These are phyloP conservation scores for Skeletonema marinoi DNA, from an alignment of 108 stramenopile species.

Conservation along the genomic window DNA sequence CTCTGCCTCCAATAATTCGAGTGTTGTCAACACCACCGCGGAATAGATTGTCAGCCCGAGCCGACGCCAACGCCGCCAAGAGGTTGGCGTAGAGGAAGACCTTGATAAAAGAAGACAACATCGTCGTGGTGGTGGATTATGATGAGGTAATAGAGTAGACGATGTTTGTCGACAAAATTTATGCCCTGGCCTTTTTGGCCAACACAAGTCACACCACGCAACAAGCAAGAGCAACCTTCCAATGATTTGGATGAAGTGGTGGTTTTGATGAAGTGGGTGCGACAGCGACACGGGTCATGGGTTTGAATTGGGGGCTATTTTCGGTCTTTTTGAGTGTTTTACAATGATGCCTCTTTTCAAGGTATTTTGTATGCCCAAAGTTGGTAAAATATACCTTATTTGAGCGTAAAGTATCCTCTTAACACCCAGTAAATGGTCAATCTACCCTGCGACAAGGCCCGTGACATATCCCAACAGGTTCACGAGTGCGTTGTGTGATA, in stretches of 20 bases:
- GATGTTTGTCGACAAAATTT: neutral
- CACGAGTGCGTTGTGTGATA: neutral
- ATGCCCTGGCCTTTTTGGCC: neutral
- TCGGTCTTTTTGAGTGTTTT: neutral
- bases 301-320: neutral
- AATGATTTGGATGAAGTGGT: neutral
- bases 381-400: neutral
- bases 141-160: neutral
- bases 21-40: neutral
- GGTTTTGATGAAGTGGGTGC: neutral
- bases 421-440: no score
- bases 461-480: neutral
- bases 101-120: neutral
- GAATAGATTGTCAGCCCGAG: no score
- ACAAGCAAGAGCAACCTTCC: no score
- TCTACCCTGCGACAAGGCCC: neutral
- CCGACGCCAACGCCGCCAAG: neutral
- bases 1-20: neutral
- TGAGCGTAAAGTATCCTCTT: neutral
- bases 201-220: no score
- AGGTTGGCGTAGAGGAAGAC: neutral
- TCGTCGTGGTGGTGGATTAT: neutral
- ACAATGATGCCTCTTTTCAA: neutral
- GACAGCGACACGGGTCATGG: neutral
- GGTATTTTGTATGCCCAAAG: neutral